Percentiles rank a stretch among this genome's conserved stretches.
phyloP scores from a whole-genome alignment of 2,329 filamentous ascomycete species.

The Cladosporium sp. region DNA sequence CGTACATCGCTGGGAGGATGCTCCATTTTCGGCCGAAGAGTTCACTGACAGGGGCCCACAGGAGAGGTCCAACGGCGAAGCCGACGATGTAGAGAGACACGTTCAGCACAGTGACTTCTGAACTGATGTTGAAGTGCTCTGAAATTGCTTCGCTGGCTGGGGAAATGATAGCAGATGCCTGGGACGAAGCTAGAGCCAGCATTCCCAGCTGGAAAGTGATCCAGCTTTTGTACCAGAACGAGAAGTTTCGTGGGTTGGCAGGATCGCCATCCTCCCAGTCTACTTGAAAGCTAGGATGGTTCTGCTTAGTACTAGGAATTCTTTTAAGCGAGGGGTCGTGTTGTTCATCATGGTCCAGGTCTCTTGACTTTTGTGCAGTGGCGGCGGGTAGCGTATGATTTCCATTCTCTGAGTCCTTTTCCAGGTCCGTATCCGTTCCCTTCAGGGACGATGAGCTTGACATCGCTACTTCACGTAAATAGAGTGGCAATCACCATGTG shows the following conservation, averaged over 20 bases:
- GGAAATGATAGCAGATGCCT: constrained; percentile 50
- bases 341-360: neutral
- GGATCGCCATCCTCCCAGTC: constrained; percentile 33
- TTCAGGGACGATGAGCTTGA: constrained; percentile 3
- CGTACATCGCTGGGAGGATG: constrained; percentile 36
- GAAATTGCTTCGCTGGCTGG: constrained; percentile 44
- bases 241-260: constrained; percentile 48
- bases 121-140: constrained; percentile 38
- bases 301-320: neutral
- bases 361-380: neutral
- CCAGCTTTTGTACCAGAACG: constrained; percentile 41
- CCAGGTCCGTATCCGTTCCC: neutral
- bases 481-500: too few species aligned
- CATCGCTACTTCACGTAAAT: neutral
- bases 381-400: neutral
- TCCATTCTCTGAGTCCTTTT: neutral
- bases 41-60: constrained; percentile 42
- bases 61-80: constrained; percentile 39
- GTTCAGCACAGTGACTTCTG: constrained; percentile 42
- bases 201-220: constrained; percentile 48
- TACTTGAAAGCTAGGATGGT: constrained; percentile 16
- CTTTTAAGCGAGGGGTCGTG: too few species aligned
- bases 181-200: constrained; percentile 47
- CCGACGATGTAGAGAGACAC: constrained; percentile 47
- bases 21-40: constrained; percentile 38